Evolutionary conservation across 2,329 filamentous ascomycete genomes (phyloP).

Genomic region (Penicillium digitatum): DNA sequence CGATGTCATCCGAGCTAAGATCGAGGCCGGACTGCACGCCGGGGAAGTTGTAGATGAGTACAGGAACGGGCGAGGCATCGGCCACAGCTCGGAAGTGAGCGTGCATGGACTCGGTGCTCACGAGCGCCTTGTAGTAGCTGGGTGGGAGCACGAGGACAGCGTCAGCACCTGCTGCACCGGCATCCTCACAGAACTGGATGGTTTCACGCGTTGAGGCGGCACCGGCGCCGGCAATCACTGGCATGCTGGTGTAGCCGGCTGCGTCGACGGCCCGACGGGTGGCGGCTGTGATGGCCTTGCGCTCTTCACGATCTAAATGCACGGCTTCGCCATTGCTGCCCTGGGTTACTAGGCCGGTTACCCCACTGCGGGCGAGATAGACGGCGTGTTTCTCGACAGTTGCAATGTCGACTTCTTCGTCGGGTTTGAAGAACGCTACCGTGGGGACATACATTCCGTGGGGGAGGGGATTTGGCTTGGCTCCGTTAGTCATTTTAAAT

Average conservation of each 20-base stretch:
- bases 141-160: constrained; percentile 73
- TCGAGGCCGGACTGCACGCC: constrained; percentile 64
- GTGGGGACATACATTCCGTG: constrained; percentile 68
- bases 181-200: constrained; percentile 65
- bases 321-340: constrained; percentile 82
- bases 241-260: constrained; percentile 61
- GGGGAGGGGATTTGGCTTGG: constrained; percentile 28
- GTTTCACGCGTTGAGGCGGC: constrained; percentile 70
- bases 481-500: constrained; percentile 24
- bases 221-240: constrained; percentile 72
- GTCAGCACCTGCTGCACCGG: constrained; percentile 65
- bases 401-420: constrained; percentile 63
- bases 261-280: constrained; percentile 67
- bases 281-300: constrained; percentile 62
- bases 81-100: constrained; percentile 66
- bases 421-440: constrained; percentile 66
- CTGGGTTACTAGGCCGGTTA: constrained; percentile 70
- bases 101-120: constrained; percentile 57
- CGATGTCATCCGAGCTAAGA: constrained; percentile 63
- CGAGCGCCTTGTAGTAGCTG: constrained; percentile 67
- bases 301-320: constrained; percentile 68
- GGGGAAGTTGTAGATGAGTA: constrained; percentile 72
- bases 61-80: constrained; percentile 56
- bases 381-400: constrained; percentile 60
- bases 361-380: constrained; percentile 66